Conservation (phyloP, 1,284 basidiomycete genomes). For the Mycosarcoma mackinlayi region DNA sequence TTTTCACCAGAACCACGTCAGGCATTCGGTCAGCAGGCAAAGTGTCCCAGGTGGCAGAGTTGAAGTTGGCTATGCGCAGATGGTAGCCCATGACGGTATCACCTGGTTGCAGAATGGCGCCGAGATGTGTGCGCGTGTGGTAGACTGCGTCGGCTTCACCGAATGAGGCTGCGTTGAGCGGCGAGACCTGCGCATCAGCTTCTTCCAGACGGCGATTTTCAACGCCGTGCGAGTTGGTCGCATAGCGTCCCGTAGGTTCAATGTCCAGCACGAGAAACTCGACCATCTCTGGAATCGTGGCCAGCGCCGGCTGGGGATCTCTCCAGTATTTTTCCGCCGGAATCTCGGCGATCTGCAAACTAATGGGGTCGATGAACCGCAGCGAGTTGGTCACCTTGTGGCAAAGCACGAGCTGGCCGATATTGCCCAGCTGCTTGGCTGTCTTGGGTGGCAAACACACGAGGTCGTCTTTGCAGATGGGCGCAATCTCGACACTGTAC, state of each 20-base stretch:
- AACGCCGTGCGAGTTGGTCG: conserved; percentile 54
- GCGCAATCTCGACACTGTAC: conserved; percentile 95
- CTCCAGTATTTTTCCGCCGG: conserved; percentile 89
- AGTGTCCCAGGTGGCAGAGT: conserved; percentile 85
- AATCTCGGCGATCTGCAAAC: conserved; percentile 85
- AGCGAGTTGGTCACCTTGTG: conserved; percentile 90
- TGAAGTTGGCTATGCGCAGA: conserved; percentile 89
- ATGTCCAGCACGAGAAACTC: conserved; percentile 96
- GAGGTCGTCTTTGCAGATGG: conserved; percentile 97
- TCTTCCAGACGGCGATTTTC: conserved; percentile 47
- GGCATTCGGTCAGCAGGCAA: conserved; percentile 78
- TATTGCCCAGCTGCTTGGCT: conserved; percentile 85
- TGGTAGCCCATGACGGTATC: conserved; percentile 93
- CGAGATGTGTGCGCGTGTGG: conserved; percentile 96
- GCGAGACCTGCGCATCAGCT: conserved; percentile 93
- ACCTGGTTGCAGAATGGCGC: conserved; percentile 92
- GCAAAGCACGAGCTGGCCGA: conserved; percentile 86
- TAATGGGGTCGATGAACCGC: conserved; percentile 88
- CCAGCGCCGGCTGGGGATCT: conserved; percentile 84
- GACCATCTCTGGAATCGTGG: conserved; percentile 83
- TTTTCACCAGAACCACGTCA: conserved; percentile 92
- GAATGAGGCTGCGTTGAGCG: conserved; percentile 78
- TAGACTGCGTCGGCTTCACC: conserved; percentile 79
- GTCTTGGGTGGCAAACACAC: conserved; percentile 86
- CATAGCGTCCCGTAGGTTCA: conserved; percentile 73